Conservation (phyloP, 352 stramenopile species). For the Phytophthora agathidicida region DNA sequence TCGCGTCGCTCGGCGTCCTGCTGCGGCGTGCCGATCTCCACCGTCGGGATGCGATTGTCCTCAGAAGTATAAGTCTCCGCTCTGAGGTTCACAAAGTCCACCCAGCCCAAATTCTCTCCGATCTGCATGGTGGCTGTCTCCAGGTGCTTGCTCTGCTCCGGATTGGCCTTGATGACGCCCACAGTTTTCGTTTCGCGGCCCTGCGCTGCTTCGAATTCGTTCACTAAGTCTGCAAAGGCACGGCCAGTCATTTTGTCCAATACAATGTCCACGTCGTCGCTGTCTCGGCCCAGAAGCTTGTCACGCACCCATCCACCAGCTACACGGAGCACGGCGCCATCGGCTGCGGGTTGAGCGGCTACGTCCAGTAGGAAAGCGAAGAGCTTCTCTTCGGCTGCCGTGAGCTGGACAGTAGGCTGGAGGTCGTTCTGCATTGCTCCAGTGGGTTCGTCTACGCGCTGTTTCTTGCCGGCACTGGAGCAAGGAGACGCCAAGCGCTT, state of each 20-base stretch:
- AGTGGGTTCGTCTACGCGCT: conserved; percentile 10
- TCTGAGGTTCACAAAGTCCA: conserved; percentile 99
- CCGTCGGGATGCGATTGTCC: conserved; percentile 69
- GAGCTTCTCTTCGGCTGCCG: conserved; percentile 53
- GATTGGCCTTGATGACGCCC: conserved; percentile 80
- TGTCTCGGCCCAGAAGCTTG: conserved; percentile 91
- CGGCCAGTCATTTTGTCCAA: conserved; percentile 96
- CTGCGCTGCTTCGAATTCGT: conserved; percentile 62
- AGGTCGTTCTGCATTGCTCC: conserved; percentile 12
- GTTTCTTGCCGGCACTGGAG: conserved; percentile 35
- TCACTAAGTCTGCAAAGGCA: conserved; percentile 92
- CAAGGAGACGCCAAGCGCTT: conserved; percentile 29
- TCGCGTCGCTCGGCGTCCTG: conserved; percentile 93
- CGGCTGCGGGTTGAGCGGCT: conserved; percentile 49
- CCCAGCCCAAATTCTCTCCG: conserved; percentile 81
- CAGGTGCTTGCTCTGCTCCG: conserved; percentile 98
- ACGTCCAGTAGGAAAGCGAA: conserved; percentile 72
- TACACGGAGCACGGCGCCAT: conserved; percentile 90
- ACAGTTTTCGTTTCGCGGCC: conserved; percentile 55
- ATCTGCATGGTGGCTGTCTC: conserved; percentile 98
- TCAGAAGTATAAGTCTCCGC: conserved; percentile 94
- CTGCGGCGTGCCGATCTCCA: conserved; percentile 81
- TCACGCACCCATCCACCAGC: conserved; percentile 99
- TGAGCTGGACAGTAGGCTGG: conserved; percentile 40
- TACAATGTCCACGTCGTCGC: conserved; percentile 98